Conservation (phyloP, 176 grass and related monocot genomes). For the Juncus inflexus region DNA sequence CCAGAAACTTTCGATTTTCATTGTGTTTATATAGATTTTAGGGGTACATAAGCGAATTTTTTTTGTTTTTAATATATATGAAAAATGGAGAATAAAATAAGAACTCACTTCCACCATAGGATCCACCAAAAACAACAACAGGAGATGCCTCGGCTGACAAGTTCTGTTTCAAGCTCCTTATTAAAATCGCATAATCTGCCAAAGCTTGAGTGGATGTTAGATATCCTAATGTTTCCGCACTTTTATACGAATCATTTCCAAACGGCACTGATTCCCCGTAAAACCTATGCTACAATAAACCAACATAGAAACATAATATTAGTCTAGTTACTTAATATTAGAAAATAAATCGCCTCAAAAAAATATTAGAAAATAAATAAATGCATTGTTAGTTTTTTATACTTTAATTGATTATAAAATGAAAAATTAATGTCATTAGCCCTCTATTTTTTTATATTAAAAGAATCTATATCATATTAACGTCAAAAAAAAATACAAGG, state of each 20-base stretch:
- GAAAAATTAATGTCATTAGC: background rate
- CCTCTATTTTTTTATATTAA: background rate
- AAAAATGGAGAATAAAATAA: background rate
- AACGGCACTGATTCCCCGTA: conserved; percentile 92
- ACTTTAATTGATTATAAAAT: too few relatives aligned
- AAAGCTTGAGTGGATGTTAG: conserved; percentile 93
- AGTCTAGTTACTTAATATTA: too few relatives aligned
- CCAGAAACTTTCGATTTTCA: background rate
- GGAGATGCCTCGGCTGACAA: conserved; percentile 68
- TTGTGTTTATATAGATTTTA: background rate
- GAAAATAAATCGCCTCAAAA: background rate
- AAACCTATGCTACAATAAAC: conserved; percentile 66
- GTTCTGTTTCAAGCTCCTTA: conserved; percentile 77
- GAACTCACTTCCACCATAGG: conserved; percentile 84
- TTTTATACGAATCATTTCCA: conserved; percentile 67
- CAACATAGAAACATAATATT: background rate
- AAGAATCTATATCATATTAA: background rate
- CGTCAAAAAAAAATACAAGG: background rate
- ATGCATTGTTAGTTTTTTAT: background rate
- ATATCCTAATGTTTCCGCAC: conserved; percentile 56
- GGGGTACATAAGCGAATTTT: background rate
- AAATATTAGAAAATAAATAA: background rate
- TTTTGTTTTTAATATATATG: too few relatives aligned
- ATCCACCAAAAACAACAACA: conserved; percentile 84
- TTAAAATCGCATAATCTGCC: conserved; percentile 79